Evolutionary conservation across 2,329 filamentous ascomycete species (phyloP).

Genomic region (Calcarisporium arbuscula): DNA sequence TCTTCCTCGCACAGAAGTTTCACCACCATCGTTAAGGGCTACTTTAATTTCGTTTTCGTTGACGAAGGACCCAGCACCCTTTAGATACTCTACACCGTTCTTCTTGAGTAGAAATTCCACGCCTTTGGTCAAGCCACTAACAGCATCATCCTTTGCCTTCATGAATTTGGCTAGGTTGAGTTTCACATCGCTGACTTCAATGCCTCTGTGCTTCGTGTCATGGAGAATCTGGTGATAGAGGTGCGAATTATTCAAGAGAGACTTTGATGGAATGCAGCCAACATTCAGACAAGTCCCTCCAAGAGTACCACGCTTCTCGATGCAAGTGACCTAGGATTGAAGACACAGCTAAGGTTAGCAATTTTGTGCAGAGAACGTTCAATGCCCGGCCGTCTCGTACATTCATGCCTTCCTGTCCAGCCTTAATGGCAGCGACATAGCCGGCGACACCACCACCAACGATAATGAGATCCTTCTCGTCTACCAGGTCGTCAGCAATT

Average conservation of each 20-base stretch:
- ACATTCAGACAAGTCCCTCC: slow-evolving; percentile 98
- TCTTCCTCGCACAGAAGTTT: slow-evolving; percentile 81
- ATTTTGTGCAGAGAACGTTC: too few relatives aligned
- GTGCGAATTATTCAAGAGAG: slow-evolving; percentile 98
- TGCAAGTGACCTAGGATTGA: slow-evolving; percentile 71
- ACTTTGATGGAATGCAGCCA: slow-evolving; percentile 98
- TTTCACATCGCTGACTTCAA: slow-evolving; percentile 95
- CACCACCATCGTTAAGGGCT: slow-evolving; percentile 82
- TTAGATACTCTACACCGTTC: slow-evolving; percentile 97
- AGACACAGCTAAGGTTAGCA: slow-evolving; percentile 3
- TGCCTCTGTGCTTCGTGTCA: slow-evolving; percentile 94
- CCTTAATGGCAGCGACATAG: slow-evolving; percentile 98
- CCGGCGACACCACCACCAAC: slow-evolving; percentile 97
- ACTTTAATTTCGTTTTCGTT: slow-evolving; percentile 91
- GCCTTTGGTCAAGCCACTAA: slow-evolving; percentile 85
- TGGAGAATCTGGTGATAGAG: slow-evolving; percentile 96
- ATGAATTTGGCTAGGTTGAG: slow-evolving; percentile 94
- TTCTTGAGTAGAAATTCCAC: slow-evolving; percentile 99
- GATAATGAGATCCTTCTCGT: slow-evolving; percentile 94
- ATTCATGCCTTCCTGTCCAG: slow-evolving; percentile 94
- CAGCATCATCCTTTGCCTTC: slow-evolving; percentile 96
- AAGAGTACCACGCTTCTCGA: slow-evolving; percentile 93
- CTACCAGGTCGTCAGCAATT: slow-evolving; percentile 38
- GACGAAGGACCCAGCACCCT: slow-evolving; percentile 81
- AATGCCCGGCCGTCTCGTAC: slow-evolving; percentile 46